Percentiles rank a stretch among this genome's conserved stretches.
These are phyloP conservation scores for Epichloe baconii DNA, from an alignment of 2,329 filamentous ascomycete species.

Conservation along the genomic window DNA sequence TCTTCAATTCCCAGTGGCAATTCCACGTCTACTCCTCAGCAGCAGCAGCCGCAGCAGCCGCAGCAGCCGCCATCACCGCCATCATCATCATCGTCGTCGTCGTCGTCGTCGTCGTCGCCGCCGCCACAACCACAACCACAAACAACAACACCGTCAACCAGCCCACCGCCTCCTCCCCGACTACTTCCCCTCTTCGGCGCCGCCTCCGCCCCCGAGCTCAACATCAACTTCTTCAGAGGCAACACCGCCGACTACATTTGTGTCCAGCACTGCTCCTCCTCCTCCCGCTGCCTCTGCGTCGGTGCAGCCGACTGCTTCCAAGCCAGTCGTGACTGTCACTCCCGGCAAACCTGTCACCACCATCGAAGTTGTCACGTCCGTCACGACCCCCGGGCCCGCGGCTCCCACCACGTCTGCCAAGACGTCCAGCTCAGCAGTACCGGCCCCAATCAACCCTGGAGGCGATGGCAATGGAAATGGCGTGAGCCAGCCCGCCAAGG, in stretches of 20 bases:
- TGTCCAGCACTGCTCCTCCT: slow-evolving; percentile 1
- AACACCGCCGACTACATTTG: slow-evolving; percentile 7
- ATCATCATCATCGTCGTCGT: neutral
- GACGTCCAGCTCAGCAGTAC: slow-evolving; percentile 13
- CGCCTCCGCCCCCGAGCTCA: neutral
- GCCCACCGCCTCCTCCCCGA: neutral
- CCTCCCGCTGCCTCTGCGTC: slow-evolving; percentile 7
- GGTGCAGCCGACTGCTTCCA: slow-evolving; percentile 7
- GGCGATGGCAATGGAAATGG: slow-evolving; percentile 26
- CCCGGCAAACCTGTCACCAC: slow-evolving; percentile 8
- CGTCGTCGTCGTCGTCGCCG: neutral
- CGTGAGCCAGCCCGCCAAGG: slow-evolving; percentile 53
- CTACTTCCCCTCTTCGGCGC: neutral
- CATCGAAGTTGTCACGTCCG: slow-evolving; percentile 15
- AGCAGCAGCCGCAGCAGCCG: neutral
- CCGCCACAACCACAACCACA: neutral
- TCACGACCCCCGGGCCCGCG: slow-evolving; percentile 11
- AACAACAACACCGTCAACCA: neutral
- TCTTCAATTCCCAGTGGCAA: slow-evolving; percentile 1
- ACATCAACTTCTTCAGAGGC: neutral
- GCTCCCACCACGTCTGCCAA: neutral
- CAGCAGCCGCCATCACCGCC: neutral
- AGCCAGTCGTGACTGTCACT: slow-evolving; percentile 14
- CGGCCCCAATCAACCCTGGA: slow-evolving; percentile 16
- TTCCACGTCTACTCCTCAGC: neutral